A percentile compares a stretch with the other conserved stretches of the same genome.
Conservation (phyloP, 1,284 basidiomycete genomes). For the Ceratobasidium sp. region DNA sequence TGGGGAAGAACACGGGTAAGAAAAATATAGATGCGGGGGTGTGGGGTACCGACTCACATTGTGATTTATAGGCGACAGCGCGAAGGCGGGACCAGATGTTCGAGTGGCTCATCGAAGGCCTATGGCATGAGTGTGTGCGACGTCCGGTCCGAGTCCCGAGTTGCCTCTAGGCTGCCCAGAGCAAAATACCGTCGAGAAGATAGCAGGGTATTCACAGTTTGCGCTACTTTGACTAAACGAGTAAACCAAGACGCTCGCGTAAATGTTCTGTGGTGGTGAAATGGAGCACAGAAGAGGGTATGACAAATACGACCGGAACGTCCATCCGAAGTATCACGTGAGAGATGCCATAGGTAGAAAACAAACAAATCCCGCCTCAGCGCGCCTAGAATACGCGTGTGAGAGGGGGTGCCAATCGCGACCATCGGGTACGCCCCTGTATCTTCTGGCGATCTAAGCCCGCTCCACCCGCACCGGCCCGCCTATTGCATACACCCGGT, state of each 20-base stretch:
- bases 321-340: conserved; percentile 39
- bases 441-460: not conserved
- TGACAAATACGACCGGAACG: conserved; percentile 21
- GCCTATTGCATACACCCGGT: conserved; percentile 3
- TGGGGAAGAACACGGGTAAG: conserved; percentile 5
- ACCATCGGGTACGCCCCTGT: not conserved
- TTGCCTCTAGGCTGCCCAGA: not conserved
- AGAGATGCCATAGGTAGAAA: not conserved
- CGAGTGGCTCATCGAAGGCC: conserved; percentile 34
- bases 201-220: not conserved
- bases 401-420: conserved; percentile 1
- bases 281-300: conserved; percentile 12
- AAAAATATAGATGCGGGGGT: conserved; percentile 29
- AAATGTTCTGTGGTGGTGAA: conserved; percentile 14
- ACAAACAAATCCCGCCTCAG: conserved; percentile 30
- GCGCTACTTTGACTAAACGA: conserved; percentile 9
- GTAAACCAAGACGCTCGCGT: conserved; percentile 32
- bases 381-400: conserved; percentile 2
- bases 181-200: conserved; percentile 34
- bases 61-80: conserved; percentile 40
- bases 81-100: conserved; percentile 41
- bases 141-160: conserved; percentile 30
- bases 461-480: not conserved
- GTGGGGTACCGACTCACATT: conserved; percentile 43
- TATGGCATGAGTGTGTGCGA: conserved; percentile 34